Evolutionary conservation across 2,329 filamentous ascomycete genomes (phyloP).

Genomic region (Beauveria pseudobassiana): DNA sequence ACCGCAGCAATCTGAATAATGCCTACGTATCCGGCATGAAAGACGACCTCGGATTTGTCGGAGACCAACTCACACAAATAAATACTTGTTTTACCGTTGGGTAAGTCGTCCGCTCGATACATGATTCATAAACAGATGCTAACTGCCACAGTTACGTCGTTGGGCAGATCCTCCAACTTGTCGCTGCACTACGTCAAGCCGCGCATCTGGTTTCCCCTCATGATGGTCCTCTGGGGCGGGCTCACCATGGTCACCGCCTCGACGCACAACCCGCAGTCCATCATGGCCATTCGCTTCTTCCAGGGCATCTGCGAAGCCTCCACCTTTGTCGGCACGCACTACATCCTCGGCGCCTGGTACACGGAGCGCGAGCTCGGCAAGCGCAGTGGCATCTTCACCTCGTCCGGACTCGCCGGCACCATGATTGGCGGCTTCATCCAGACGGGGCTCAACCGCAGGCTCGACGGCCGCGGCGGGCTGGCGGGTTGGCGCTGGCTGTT

Average conservation of each 20-base stretch:
- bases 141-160: slow-evolving; percentile 30
- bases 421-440: slow-evolving; percentile 47
- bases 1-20: slow-evolving; percentile 31
- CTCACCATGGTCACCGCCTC: slow-evolving; percentile 50
- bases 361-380: slow-evolving; percentile 54
- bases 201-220: slow-evolving; percentile 54
- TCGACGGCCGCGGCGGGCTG: slow-evolving; percentile 42
- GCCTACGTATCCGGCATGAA: slow-evolving; percentile 34
- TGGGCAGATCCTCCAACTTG: slow-evolving; percentile 52
- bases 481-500: slow-evolving; percentile 64
- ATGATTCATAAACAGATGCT: not conserved
- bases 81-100: slow-evolving; percentile 30
- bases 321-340: slow-evolving; percentile 34
- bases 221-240: slow-evolving; percentile 57
- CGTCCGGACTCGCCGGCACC: slow-evolving; percentile 51
- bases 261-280: slow-evolving; percentile 27
- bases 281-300: slow-evolving; percentile 33
- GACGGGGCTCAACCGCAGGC: slow-evolving; percentile 48
- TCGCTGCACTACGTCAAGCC: slow-evolving; percentile 57
- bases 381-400: slow-evolving; percentile 55
- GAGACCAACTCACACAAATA: slow-evolving; percentile 33
- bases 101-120: slow-evolving; percentile 17
- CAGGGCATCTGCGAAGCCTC: slow-evolving; percentile 31
- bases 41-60: slow-evolving; percentile 31
- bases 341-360: slow-evolving; percentile 48